Conservation (phyloP, 1,284 basidiomycete species). For the Meripilus lineatus region DNA sequence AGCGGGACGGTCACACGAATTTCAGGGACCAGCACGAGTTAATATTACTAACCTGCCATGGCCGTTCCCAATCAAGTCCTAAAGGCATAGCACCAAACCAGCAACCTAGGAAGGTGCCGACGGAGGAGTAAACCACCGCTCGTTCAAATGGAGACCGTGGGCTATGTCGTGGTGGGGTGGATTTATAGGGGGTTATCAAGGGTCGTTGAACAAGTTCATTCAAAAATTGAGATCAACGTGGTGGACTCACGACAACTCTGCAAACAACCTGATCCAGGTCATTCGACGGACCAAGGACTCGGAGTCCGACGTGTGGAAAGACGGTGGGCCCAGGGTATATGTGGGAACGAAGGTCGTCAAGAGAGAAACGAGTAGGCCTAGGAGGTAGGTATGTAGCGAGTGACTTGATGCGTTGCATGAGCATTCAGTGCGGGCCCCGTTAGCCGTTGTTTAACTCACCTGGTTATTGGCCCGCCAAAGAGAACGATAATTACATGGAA, state of each 20-base stretch:
- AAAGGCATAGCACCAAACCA: slow-evolving; percentile 82
- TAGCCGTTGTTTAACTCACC: slow-evolving; percentile 33
- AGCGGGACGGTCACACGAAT: slow-evolving; percentile 4
- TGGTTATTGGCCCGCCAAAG: slow-evolving; percentile 72
- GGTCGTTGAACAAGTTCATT: slow-evolving; percentile 1
- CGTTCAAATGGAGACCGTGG: slow-evolving; percentile 66
- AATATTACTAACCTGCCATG: slow-evolving; percentile 77
- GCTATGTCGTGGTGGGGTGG: slow-evolving; percentile 31
- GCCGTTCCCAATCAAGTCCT: slow-evolving; percentile 91
- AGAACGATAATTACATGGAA: slow-evolving; percentile 51
- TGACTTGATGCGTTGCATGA: slow-evolving; percentile 32
- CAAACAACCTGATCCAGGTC: slow-evolving; percentile 75
- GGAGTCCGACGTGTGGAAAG: slow-evolving; percentile 33
- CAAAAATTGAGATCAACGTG: too few species aligned
- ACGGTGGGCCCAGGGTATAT: slow-evolving; percentile 67
- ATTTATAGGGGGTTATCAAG: slow-evolving; percentile 6
- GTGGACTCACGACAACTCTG: slow-evolving; percentile 66
- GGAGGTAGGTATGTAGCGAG: slow-evolving; percentile 54
- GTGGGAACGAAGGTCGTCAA: slow-evolving; percentile 66
- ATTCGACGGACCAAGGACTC: slow-evolving; percentile 39
- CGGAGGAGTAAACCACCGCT: slow-evolving; percentile 72
- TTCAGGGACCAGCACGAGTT: slow-evolving; percentile 3
- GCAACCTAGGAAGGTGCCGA: slow-evolving; percentile 69
- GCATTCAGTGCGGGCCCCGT: not conserved
- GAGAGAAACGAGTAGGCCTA: slow-evolving; percentile 66